A percentile compares a stretch with the other conserved stretches of the same genome.
Conservation (phyloP, 148 eudicot species). For the Spergularia marina region DNA sequence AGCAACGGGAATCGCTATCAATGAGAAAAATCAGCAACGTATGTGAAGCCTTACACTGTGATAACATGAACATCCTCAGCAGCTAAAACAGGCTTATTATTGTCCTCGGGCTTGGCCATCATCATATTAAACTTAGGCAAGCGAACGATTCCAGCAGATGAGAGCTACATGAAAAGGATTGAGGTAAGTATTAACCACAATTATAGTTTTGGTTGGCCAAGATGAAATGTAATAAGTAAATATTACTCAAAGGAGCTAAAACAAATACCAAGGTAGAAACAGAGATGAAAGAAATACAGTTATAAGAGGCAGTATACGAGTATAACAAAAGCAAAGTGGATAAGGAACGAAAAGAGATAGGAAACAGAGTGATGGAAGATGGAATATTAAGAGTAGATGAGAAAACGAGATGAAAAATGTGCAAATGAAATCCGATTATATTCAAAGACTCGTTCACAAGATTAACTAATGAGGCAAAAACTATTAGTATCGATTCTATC, state of each 20-base stretch:
- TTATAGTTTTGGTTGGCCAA: background rate
- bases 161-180: slow-evolving; percentile 51
- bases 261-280: background rate
- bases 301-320: background rate
- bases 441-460: background rate
- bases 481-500: too few relatives aligned
- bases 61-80: slow-evolving; percentile 77
- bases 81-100: slow-evolving; percentile 74
- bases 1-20: background rate
- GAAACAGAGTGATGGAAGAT: background rate
- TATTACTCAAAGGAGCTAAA: background rate
- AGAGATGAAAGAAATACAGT: slow-evolving; percentile 2
- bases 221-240: too few relatives aligned
- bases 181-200: slow-evolving; percentile 1
- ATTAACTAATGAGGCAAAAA: background rate
- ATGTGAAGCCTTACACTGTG: slow-evolving; percentile 66
- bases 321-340: background rate
- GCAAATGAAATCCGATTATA: background rate
- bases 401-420: background rate
- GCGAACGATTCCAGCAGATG: slow-evolving; percentile 81
- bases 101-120: slow-evolving; percentile 80
- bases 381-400: background rate
- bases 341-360: background rate
- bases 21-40: background rate
- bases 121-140: slow-evolving; percentile 94